These are phyloP conservation scores for Geosmithia flava DNA, from an alignment of 2,329 filamentous ascomycete genomes.

Conservation along the genomic window DNA sequence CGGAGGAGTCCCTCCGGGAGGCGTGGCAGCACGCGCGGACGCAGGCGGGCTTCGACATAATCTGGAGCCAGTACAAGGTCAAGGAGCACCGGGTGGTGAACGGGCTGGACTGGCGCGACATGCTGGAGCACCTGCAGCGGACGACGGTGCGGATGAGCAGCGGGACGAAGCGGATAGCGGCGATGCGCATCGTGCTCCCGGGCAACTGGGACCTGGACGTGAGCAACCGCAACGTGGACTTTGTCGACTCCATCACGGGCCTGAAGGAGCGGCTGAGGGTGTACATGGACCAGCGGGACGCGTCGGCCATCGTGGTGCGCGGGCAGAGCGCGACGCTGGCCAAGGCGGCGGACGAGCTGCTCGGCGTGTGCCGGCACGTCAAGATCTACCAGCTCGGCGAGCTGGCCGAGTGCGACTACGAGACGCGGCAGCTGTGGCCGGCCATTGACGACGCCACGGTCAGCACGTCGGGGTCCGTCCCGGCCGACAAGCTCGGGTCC, in stretches of 20 bases:
- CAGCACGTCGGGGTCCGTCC: background rate
- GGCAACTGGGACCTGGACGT: constrained; percentile 19
- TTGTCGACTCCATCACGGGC: constrained; percentile 20
- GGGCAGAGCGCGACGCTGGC: constrained; percentile 16
- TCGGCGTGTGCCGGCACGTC: constrained; percentile 14
- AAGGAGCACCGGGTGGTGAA: constrained; percentile 9
- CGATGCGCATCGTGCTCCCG: constrained; percentile 22
- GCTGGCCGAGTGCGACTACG: constrained; percentile 19
- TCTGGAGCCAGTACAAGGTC: constrained; percentile 15
- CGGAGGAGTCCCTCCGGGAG: constrained; percentile 5
- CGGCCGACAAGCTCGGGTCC: background rate
- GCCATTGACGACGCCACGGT: constrained; percentile 14
- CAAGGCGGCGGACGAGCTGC: constrained; percentile 20
- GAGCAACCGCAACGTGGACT: constrained; percentile 17
- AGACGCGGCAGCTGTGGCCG: constrained; percentile 22
- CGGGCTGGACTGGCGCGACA: constrained; percentile 22
- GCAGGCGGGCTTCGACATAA: constrained; percentile 22
- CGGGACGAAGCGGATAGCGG: constrained; percentile 18
- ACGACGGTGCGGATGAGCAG: constrained; percentile 19
- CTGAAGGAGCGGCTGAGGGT: constrained; percentile 18
- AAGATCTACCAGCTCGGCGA: constrained; percentile 23
- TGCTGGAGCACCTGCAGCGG: constrained; percentile 22
- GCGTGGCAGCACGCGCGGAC: constrained; percentile 14
- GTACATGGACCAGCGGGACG: constrained; percentile 16
- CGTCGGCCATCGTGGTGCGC: constrained; percentile 18